phyloP scores from a whole-genome alignment of 495 filamentous ascomycete genomes.

The Hyaloscypha finlandica region DNA sequence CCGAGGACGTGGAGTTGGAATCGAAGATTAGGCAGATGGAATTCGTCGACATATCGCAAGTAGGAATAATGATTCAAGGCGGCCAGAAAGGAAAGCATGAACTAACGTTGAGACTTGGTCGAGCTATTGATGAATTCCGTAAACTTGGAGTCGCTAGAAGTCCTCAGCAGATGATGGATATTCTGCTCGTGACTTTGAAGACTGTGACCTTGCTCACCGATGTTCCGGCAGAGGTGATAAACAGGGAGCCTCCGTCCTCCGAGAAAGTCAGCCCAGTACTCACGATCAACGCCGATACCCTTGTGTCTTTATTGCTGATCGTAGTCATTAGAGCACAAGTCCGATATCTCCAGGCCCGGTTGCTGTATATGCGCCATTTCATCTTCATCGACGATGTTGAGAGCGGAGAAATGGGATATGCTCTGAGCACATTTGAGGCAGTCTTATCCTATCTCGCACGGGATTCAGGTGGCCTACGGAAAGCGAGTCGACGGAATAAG shows the following conservation, averaged over 20 bases:
- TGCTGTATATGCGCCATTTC: constrained; percentile 93
- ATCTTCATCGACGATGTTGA: constrained; percentile 98
- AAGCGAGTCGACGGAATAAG: constrained; percentile 82
- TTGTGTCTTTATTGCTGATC: constrained; percentile 88
- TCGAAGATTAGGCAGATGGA: constrained; percentile 89
- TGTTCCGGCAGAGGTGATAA: constrained; percentile 32
- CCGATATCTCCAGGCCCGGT: constrained; percentile 80
- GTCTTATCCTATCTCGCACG: constrained; percentile 87
- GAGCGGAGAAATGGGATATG: constrained; percentile 95
- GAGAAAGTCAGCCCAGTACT: constrained; percentile 66
- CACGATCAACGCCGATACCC: constrained; percentile 92
- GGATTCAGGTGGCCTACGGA: constrained; percentile 78
- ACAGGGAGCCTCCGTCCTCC: constrained; percentile 43
- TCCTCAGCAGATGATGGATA: constrained; percentile 93
- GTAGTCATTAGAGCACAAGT: constrained; percentile 93
- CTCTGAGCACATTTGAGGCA: constrained; percentile 93
- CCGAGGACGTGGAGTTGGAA: constrained; percentile 90
- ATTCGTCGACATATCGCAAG: constrained; percentile 89
- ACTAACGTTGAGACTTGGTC: constrained; percentile 66
- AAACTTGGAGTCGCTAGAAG: constrained; percentile 82
- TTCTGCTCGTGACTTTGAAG: constrained; percentile 84
- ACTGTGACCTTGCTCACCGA: constrained; percentile 64
- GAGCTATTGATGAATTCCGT: constrained; percentile 85
- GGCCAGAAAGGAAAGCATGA: constrained; percentile 71
- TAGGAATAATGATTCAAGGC: constrained; percentile 80